Conservation (phyloP, 345 rosid species). For the Camelina laxa region DNA sequence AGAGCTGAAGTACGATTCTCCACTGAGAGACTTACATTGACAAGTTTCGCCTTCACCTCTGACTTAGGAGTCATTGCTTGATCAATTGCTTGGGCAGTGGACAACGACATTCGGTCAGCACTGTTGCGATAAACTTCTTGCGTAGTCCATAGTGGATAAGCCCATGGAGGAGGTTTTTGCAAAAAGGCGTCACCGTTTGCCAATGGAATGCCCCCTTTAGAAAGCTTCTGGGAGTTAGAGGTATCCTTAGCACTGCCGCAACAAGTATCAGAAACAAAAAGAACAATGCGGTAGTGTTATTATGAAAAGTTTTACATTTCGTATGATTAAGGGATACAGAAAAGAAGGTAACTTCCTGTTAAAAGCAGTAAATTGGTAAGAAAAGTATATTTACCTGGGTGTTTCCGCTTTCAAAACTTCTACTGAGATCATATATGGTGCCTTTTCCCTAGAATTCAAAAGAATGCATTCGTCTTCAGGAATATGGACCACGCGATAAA, state of each 20-base stretch:
- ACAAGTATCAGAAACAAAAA: constrained; percentile 39
- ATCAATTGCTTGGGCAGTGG: constrained; percentile 98
- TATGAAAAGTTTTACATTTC: constrained; percentile 12
- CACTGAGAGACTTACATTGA: constrained; percentile 68
- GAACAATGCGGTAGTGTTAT: constrained; percentile 22
- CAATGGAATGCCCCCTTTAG: constrained; percentile 95
- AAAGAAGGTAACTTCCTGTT: not conserved
- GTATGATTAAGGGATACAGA: constrained; percentile 8
- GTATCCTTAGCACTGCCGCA: constrained; percentile 73
- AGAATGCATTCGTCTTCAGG: constrained; percentile 99
- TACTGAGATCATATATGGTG: constrained; percentile 88
- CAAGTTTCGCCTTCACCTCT: constrained; percentile 76
- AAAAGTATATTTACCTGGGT: constrained; percentile 58
- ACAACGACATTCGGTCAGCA: constrained; percentile 91
- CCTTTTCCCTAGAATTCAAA: constrained; percentile 98
- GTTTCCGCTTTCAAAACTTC: constrained; percentile 91
- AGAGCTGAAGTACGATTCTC: constrained; percentile 47
- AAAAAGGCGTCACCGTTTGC: constrained; percentile 97
- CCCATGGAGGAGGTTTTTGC: constrained; percentile 99
- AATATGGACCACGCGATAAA: constrained; percentile 92
- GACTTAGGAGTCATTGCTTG: constrained; percentile 94
- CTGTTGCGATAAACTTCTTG: constrained; percentile 98
- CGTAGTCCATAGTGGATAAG: constrained; percentile 96
- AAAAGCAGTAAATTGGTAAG: not conserved
- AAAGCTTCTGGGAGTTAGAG: constrained; percentile 80